Conservation (phyloP, 1,139 yeast species). For the Pneumocystis wakefieldiae region DNA sequence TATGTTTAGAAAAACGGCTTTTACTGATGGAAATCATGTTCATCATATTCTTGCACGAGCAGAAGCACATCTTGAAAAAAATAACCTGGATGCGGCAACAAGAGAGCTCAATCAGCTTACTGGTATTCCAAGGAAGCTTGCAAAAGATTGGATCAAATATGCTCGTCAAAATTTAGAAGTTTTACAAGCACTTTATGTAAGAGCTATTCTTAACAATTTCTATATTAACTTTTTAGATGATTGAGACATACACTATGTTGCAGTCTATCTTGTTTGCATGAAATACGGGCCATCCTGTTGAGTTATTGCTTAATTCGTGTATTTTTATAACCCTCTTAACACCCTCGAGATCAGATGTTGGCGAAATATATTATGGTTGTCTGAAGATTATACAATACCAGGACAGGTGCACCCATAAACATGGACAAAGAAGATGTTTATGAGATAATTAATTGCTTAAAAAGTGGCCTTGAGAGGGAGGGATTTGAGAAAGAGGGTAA, state of each 20-base stretch:
- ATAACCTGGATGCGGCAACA: constrained; percentile 74
- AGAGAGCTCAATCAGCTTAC: constrained; percentile 80
- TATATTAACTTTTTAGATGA: background rate
- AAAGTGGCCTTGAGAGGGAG: background rate
- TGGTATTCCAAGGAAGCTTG: constrained; percentile 86
- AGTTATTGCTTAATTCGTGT: background rate
- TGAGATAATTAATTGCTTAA: background rate
- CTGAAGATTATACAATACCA: background rate
- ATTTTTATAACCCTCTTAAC: background rate
- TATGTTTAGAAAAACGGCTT: constrained; percentile 48
- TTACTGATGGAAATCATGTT: constrained; percentile 65
- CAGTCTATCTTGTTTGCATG: background rate
- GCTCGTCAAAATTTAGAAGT: constrained; percentile 20
- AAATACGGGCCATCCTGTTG: background rate
- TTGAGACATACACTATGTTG: background rate
- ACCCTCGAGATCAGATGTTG: no score
- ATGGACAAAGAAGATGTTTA: background rate
- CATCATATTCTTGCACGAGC: constrained; percentile 84
- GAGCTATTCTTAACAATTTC: background rate
- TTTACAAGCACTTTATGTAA: constrained; percentile 10
- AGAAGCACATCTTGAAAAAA: constrained; percentile 56
- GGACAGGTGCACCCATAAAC: background rate
- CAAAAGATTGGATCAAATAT: constrained; percentile 80
- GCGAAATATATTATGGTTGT: background rate
- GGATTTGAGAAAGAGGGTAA: background rate